Evolutionary conservation across 2,329 filamentous ascomycete species (phyloP), one percentile per base, ranked within the genome.

Genomic region (Sporothrix globosa): DNA sequence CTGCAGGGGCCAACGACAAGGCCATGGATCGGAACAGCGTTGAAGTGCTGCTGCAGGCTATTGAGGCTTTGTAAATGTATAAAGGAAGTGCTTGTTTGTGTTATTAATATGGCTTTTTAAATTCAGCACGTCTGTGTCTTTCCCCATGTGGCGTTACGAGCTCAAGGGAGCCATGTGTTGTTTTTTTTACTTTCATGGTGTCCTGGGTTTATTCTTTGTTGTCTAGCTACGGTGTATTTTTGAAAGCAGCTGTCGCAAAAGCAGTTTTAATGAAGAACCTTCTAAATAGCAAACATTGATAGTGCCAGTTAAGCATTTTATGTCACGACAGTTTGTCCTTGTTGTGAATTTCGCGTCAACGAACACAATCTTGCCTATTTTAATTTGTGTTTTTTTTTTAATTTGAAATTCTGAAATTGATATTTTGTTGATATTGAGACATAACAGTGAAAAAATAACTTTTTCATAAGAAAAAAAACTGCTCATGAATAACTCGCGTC

Each of bases 11-110:
- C 0, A 83, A 60, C 1, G 78, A 79, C 63, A 76, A 83, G 44
- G 81, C 80, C 0, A 77, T 89, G 48, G 80, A 79, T 10, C 80
- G 82, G n/a, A 81, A 81, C 58, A 86, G 86, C 0, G 74, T 91
- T 34, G 83, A 88, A 70, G 88, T 90, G 5, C 79, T 91, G 72
- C 78, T 89, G 70, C 83, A 81, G 73, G 87, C 87, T 27, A 89
- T 91, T 74, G 87, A 86, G 75, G 82, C 82, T 10, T 78, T 91
- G 71, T 90, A 76, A 76, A 44, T 6, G 9, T 44, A 44, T 1
- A 44, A 14, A 19, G 9, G 6, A 17, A 0, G n/a, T 0, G 2
- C 5, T 1, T 48, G 24, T 65, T 50, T 46, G 56, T 30, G 27
- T 11, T 30, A 10, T 9, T 34, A 24, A 10, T 24, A 50, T 50